Conservation (phyloP, 176 grass and related monocot species). For the Oryza coarctata region DNA sequence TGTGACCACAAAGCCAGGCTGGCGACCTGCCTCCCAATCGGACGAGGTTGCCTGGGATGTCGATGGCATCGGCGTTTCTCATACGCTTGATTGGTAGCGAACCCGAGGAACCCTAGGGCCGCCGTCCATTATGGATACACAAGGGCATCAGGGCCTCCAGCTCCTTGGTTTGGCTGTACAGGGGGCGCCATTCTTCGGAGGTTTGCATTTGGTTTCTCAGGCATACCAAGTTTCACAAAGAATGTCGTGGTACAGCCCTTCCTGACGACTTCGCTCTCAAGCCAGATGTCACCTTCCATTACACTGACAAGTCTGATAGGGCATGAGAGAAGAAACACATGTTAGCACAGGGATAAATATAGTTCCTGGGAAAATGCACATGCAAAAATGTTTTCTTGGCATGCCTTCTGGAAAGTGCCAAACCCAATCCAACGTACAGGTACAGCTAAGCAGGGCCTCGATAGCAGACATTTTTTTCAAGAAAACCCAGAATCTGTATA, state of each 20-base stretch:
- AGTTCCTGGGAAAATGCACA: background rate
- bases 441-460: too few relatives aligned
- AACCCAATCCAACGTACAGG: conserved; percentile 74
- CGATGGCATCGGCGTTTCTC: background rate
- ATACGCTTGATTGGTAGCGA: conserved; percentile 32
- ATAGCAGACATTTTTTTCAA: too few relatives aligned
- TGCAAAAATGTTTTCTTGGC: conserved; percentile 1
- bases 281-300: conserved; percentile 77
- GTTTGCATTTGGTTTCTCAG: conserved; percentile 39
- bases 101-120: background rate
- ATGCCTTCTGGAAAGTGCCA: conserved; percentile 89
- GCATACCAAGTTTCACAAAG: conserved; percentile 54
- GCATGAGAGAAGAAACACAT: background rate
- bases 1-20: conserved; percentile 19
- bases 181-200: conserved; percentile 17
- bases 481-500: too few relatives aligned
- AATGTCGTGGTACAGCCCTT: conserved; percentile 63
- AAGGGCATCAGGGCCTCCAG: conserved; percentile 4
- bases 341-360: background rate
- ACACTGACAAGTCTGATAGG: conserved; percentile 59
- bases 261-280: conserved; percentile 57
- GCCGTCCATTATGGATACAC: background rate
- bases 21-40: background rate
- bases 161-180: background rate
- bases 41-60: background rate